phyloP scores from a whole-genome alignment of 345 rosid genomes.

The Hirschfeldia incana region DNA sequence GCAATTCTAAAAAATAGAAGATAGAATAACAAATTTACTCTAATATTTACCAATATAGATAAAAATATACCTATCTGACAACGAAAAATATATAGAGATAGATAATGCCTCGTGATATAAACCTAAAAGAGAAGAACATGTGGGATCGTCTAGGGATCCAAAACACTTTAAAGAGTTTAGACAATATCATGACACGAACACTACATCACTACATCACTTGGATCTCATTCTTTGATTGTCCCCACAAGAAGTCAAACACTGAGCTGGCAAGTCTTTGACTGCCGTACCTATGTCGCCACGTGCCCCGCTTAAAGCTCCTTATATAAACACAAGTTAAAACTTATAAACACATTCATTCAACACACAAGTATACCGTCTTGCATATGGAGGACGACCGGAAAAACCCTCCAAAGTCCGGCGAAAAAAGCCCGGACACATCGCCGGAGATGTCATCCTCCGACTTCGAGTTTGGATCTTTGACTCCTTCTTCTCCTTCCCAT shows the following conservation, averaged over 20 bases:
- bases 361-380: background rate
- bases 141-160: slow-evolving; percentile 32
- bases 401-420: slow-evolving; percentile 40
- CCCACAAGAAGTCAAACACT: slow-evolving; percentile 33
- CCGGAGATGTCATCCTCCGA: slow-evolving; percentile 40
- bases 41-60: background rate
- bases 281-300: slow-evolving; percentile 26
- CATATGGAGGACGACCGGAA: slow-evolving; percentile 38
- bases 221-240: slow-evolving; percentile 23
- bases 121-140: slow-evolving; percentile 19
- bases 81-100: background rate
- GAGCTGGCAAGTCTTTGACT: slow-evolving; percentile 36
- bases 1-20: background rate
- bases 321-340: slow-evolving; percentile 28
- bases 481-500: slow-evolving; percentile 59
- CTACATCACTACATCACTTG: slow-evolving; percentile 34
- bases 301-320: slow-evolving; percentile 17
- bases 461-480: slow-evolving; percentile 66
- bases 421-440: slow-evolving; percentile 27
- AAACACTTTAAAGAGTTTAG: slow-evolving; percentile 29
- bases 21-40: too few species aligned
- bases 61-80: background rate
- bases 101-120: slow-evolving; percentile 20
- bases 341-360: background rate
- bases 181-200: slow-evolving; percentile 35